Evolutionary conservation across 768 basidiomycete species (phyloP).

Genomic region (Pleurotus pulmonarius): DNA sequence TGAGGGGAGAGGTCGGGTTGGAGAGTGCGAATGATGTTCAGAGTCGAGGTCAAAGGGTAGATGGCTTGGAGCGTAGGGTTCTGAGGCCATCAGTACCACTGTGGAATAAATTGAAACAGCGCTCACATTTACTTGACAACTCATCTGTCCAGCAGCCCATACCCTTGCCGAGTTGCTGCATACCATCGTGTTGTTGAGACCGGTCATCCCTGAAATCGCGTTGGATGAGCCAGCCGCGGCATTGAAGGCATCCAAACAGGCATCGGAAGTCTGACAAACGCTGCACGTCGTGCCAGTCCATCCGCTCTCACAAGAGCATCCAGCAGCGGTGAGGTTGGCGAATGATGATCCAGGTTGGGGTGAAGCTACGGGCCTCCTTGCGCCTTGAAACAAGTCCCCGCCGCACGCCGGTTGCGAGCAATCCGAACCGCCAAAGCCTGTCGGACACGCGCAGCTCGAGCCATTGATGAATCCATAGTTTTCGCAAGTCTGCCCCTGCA

Average conservation of each 20-base stretch:
- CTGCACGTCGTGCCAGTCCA: constrained; percentile 82
- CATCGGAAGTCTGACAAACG: constrained; percentile 64
- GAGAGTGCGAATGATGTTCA: constrained; percentile 79
- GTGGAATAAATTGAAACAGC: neutral
- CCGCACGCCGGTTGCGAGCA: constrained; percentile 75
- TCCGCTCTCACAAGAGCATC: constrained; percentile 67
- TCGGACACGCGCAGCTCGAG: constrained; percentile 69
- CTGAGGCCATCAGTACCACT: constrained; percentile 29
- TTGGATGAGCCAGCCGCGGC: constrained; percentile 32
- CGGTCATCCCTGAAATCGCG: constrained; percentile 22
- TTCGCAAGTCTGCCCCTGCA: constrained; percentile 48
- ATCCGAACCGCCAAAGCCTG: constrained; percentile 71
- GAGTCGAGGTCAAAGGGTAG: constrained; percentile 64
- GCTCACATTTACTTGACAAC: constrained; percentile 78
- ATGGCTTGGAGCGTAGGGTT: constrained; percentile 81
- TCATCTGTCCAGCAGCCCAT: constrained; percentile 78
- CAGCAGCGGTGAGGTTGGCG: constrained; percentile 63
- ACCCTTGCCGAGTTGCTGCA: constrained; percentile 72
- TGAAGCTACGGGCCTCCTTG: constrained; percentile 48
- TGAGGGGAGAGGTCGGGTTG: constrained; percentile 67
- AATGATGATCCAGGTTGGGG: constrained; percentile 36
- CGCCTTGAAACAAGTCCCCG: constrained; percentile 76
- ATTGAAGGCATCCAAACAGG: constrained; percentile 65
- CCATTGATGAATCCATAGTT: constrained; percentile 64
- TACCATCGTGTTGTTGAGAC: constrained; percentile 61